Base-by-base conservation (phyloP, 768 basidiomycete species). In the Rickenella mellea region DNA sequence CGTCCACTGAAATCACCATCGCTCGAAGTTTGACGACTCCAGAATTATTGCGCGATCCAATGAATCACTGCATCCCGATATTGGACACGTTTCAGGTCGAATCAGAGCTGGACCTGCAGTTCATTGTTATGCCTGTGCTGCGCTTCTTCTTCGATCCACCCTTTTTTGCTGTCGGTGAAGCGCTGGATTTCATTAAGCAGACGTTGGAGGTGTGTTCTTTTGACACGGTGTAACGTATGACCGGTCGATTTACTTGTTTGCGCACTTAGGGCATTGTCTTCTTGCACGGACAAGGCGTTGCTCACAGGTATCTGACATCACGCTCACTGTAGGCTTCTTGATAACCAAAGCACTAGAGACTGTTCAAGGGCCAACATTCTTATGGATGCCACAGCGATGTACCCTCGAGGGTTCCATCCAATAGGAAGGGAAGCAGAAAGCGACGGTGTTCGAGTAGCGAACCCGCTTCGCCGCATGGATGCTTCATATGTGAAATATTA, bases 331-430 rank as follows among this genome's bases (percentile, higher is more conserved):
- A n/a, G 10, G 9, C 19, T 37, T 10, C 17, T 19, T 27, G 8
- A 42, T 27, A n/a, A n/a, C n/a, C n/a, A n/a, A n/a, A n/a, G n/a
- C n/a, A n/a, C n/a, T n/a, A n/a, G n/a, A n/a, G n/a, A n/a, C n/a
- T n/a, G n/a, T n/a, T n/a, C n/a, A n/a, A n/a, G 27, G 39, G 19
- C 54, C 12, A 61, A 64, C 45, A 61, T 65, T 39, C 62, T 65
- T 61, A 64, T 65, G 61, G 63, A 65, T 27, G 60, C 57, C 2
- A 51, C 51, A 30, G 41, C 60, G 1, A 53, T 65, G 27, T 47
- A 61, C 30, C 62, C 62, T 3, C 51, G 55, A 2, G 64, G 62
- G n/a, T 65, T 60, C 61, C 64, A 64, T 46, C 61, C 61, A 33
- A 57, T 62, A 9, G 49, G 57, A 1, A 49, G 55, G 40, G 50